A percentile compares a stretch with the other conserved stretches of the same genome.
Conservation (phyloP, 176 grass and related monocot species). For the Rhynchospora pubera region DNA sequence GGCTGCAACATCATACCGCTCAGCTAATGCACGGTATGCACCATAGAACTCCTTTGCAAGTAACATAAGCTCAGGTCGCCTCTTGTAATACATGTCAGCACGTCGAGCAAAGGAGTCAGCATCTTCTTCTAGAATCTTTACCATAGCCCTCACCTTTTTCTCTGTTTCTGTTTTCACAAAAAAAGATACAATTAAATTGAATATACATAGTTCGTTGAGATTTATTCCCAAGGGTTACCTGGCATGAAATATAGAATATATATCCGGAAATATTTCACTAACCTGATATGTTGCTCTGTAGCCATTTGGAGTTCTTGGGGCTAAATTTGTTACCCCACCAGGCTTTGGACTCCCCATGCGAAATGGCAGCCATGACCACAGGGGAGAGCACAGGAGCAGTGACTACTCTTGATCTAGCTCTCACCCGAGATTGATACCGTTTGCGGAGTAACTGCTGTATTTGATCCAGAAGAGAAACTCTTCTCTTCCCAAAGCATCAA, state of each 20-base stretch:
- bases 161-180: constrained; percentile 19
- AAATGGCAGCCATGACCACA: constrained; percentile 22
- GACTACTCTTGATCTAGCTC: not conserved
- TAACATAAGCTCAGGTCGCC: constrained; percentile 17
- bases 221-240: not conserved
- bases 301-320: constrained; percentile 23
- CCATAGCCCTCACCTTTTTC: constrained; percentile 18
- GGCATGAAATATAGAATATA: not conserved
- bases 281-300: constrained; percentile 21
- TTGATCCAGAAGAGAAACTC: constrained; percentile 11
- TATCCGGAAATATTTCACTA: not conserved
- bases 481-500: constrained; percentile 13
- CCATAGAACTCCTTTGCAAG: constrained; percentile 22
- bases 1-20: constrained; percentile 20
- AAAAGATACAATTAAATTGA: not conserved
- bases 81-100: constrained; percentile 20
- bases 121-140: constrained; percentile 28
- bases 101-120: constrained; percentile 20
- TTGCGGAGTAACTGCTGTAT: not conserved
- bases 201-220: not conserved
- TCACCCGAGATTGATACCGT: not conserved
- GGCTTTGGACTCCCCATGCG: not conserved
- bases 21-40: constrained; percentile 18
- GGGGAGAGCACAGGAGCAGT: constrained; percentile 5
- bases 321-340: constrained; percentile 12